phyloP scores from a whole-genome alignment of 495 filamentous ascomycete species.

The Poronia punctata region DNA sequence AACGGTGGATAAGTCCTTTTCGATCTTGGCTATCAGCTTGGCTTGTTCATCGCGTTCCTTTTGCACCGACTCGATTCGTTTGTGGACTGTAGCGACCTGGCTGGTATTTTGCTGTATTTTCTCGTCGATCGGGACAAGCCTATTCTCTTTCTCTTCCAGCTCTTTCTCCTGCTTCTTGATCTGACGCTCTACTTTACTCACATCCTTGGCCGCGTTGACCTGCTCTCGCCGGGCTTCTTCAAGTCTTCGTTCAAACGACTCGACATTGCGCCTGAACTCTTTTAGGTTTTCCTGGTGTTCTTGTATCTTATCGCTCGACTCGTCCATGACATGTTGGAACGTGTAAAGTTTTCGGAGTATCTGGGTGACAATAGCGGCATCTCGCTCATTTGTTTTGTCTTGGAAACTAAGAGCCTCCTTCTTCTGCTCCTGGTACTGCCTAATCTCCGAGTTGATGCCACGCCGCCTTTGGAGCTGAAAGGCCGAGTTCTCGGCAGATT shows the following conservation, averaged over 20 bases:
- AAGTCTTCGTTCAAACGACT: slow-evolving; percentile 73
- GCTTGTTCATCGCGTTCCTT: slow-evolving; percentile 70
- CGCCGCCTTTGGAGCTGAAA: slow-evolving; percentile 80
- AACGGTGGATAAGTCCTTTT: slow-evolving; percentile 74
- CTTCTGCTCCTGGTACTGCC: slow-evolving; percentile 96
- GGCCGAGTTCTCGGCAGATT: slow-evolving; percentile 79
- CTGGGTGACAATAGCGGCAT: slow-evolving; percentile 88
- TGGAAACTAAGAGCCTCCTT: slow-evolving; percentile 89
- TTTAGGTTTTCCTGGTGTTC: slow-evolving; percentile 94
- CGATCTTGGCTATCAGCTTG: slow-evolving; percentile 56
- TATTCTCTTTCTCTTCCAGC: slow-evolving; percentile 78
- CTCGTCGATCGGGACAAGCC: slow-evolving; percentile 81
- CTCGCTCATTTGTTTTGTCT: slow-evolving; percentile 77
- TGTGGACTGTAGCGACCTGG: slow-evolving; percentile 58
- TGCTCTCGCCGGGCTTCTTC: slow-evolving; percentile 86
- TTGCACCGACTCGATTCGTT: slow-evolving; percentile 59
- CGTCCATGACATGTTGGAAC: slow-evolving; percentile 88
- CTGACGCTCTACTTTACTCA: slow-evolving; percentile 69
- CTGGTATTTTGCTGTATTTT: slow-evolving; percentile 78
- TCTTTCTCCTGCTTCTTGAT: slow-evolving; percentile 85
- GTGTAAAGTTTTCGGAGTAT: slow-evolving; percentile 96
- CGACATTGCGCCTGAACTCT: slow-evolving; percentile 80
- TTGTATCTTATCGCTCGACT: slow-evolving; percentile 83
- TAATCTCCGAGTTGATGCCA: slow-evolving; percentile 96
- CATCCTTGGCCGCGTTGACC: slow-evolving; percentile 68